These are phyloP conservation scores for Ilyonectria sp. DNA, from an alignment of 2,329 filamentous ascomycete genomes.

Conservation along the genomic window DNA sequence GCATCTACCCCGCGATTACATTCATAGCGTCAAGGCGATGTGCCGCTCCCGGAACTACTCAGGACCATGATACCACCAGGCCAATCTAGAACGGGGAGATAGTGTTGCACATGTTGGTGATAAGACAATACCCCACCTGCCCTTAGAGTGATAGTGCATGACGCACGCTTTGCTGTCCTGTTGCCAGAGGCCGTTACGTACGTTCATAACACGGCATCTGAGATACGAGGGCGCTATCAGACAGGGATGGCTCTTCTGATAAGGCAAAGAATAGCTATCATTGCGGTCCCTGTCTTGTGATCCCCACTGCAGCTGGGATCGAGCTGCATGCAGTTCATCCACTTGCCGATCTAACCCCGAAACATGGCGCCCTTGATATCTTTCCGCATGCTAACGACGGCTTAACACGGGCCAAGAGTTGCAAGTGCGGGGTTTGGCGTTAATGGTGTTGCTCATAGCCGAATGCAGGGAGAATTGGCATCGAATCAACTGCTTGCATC, in stretches of 20 bases:
- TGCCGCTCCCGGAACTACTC: not conserved
- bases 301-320: not conserved
- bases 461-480: no score
- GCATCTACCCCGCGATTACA: not conserved
- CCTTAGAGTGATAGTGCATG: not conserved
- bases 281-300: not conserved
- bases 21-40: not conserved
- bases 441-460: no score
- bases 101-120: not conserved
- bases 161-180: conserved; percentile 2
- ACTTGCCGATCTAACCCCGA: not conserved
- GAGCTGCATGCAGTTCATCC: not conserved
- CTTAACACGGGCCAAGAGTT: not conserved
- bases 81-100: not conserved
- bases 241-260: not conserved
- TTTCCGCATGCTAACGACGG: not conserved
- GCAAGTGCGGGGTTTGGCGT: not conserved
- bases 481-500: no score
- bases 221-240: conserved; percentile 4
- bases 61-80: not conserved
- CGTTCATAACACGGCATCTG: not conserved
- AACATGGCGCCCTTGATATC: not conserved
- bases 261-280: not conserved
- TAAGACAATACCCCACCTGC: conserved; percentile 6
- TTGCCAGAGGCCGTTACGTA: not conserved